Base-by-base conservation (phyloP, 176 grass and related monocot genomes). In the Calamus simplicifolius region DNA sequence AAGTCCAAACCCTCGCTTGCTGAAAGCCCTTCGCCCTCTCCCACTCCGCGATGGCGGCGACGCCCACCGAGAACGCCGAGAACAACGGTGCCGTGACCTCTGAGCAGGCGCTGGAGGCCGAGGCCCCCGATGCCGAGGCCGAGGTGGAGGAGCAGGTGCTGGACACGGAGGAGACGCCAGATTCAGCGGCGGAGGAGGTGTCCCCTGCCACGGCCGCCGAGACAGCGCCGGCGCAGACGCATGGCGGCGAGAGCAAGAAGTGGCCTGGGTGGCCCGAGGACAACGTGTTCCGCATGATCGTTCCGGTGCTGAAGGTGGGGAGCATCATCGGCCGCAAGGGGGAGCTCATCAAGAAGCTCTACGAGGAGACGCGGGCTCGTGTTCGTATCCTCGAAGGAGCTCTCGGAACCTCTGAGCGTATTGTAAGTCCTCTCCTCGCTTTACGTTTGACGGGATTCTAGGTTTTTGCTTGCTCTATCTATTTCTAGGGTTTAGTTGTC, bases 181-280 rank as follows among this genome's bases (percentile, higher is more conserved):
- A 29, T 29, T 29, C 28, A 29, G 28, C 28, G 28, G 28, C 28
- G 35, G 35, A 38, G 35, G 35, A 43, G 35, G 35, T 10, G 35
- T 43, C 35, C 8, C 35, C 35, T 10, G 10, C 35, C 6, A 43
- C 35, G 35, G 12, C 0, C 12, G 52, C 49, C 16, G 59, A 27
- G 35, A 10, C 30, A 27, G 66, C 53, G 63, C 72, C 60, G 64
- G 74, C 43, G 18, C 67, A 16, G 23, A 18, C 15, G 59, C 31
- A 23, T 5, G 74, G 29, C 54, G 70, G 19, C 18, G 49, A 62
- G 63, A 66, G 80, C 29, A 78, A 69, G 79, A 92, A 83, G 69
- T 98, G 93, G 93, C 84, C 93, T 5, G 93, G 93, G 48, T 98
- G 93, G 93, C 93, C 93, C 0, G 93, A 87, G 50, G 88, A 83